Percentiles rank a stretch among this genome's conserved stretches.
These are phyloP conservation scores for Scutellaria barbata DNA, from an alignment of 257 asterid genomes.

Conservation along the genomic window DNA sequence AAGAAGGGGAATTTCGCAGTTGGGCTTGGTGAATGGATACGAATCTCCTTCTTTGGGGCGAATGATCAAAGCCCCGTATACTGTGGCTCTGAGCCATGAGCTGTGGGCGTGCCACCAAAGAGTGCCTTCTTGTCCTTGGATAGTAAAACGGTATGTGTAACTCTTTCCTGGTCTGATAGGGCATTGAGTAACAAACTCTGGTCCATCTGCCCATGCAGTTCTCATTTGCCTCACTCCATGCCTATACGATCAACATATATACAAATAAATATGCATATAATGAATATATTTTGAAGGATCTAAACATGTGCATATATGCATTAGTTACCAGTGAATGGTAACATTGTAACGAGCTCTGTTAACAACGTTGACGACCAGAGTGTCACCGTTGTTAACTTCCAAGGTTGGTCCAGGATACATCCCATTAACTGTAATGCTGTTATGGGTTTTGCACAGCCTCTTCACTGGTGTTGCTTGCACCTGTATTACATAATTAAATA, in stretches of 20 bases:
- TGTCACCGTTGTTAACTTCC: slow-evolving; percentile 82
- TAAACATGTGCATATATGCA: too few species aligned
- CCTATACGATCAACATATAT: slow-evolving; percentile 41
- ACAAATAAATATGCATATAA: neutral
- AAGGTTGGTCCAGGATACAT: slow-evolving; percentile 82
- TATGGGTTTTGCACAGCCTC: slow-evolving; percentile 92
- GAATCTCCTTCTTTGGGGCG: slow-evolving; percentile 70
- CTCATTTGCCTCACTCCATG: slow-evolving; percentile 87
- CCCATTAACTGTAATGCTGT: slow-evolving; percentile 70
- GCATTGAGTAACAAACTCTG: slow-evolving; percentile 85
- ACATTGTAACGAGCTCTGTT: slow-evolving; percentile 78
- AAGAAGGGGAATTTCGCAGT: slow-evolving; percentile 68
- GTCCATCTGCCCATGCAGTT: slow-evolving; percentile 93
- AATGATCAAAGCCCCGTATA: slow-evolving; percentile 78
- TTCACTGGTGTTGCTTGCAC: slow-evolving; percentile 82
- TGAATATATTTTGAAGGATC: too few species aligned
- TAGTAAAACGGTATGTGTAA: slow-evolving; percentile 75
- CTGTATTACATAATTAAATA: slow-evolving; percentile 38
- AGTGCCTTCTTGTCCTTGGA: slow-evolving; percentile 92
- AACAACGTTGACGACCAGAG: slow-evolving; percentile 66
- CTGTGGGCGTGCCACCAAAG: slow-evolving; percentile 99
- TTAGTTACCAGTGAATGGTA: slow-evolving; percentile 80
- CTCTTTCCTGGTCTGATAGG: slow-evolving; percentile 83
- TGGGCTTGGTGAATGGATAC: slow-evolving; percentile 81
- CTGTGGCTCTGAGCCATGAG: slow-evolving; percentile 95